A percentile compares a stretch with the other conserved stretches of the same genome.
These are phyloP conservation scores for Pseudomonodictys pantanalensis DNA, from an alignment of 495 filamentous ascomycete genomes.

Conservation along the genomic window DNA sequence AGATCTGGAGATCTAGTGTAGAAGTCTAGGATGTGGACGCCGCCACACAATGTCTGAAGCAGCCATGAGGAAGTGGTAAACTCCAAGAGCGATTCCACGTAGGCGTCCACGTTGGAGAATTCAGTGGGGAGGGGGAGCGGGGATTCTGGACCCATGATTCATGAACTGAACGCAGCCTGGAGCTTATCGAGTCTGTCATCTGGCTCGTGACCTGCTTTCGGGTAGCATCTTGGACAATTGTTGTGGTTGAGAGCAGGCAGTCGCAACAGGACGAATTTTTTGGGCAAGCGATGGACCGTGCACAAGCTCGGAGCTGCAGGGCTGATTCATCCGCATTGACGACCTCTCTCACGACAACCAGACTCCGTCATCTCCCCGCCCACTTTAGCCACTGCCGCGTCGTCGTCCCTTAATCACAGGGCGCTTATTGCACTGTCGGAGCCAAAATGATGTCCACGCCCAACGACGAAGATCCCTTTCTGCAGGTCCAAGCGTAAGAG, in stretches of 20 bases:
- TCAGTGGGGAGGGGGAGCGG: constrained; percentile 58
- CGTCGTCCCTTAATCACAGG: constrained; percentile 7
- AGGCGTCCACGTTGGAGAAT: constrained; percentile 62
- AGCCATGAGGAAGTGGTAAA: constrained; percentile 72
- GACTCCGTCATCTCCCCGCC: background rate
- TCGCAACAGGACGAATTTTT: too few species aligned
- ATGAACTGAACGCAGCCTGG: background rate
- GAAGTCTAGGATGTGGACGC: constrained; percentile 94
- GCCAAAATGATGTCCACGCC: constrained; percentile 28
- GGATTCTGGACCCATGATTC: constrained; percentile 48
- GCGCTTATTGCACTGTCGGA: constrained; percentile 1
- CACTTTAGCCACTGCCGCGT: constrained; percentile 19
- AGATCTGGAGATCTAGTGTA: constrained; percentile 80
- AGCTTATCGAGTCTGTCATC: too few species aligned
- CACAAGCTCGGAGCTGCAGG: background rate
- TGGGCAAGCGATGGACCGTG: too few species aligned
- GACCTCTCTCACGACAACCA: constrained; percentile 2
- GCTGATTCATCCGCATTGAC: background rate
- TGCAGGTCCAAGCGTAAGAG: constrained; percentile 35
- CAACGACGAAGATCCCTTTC: constrained; percentile 33
- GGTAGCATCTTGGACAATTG: too few species aligned
- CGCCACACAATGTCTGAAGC: constrained; percentile 87
- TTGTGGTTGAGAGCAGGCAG: too few species aligned
- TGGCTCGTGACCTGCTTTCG: too few species aligned
- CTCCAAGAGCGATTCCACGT: constrained; percentile 71